phyloP scores from a whole-genome alignment of 2,329 filamentous ascomycete species.

The Sarocladium brachiariae region DNA sequence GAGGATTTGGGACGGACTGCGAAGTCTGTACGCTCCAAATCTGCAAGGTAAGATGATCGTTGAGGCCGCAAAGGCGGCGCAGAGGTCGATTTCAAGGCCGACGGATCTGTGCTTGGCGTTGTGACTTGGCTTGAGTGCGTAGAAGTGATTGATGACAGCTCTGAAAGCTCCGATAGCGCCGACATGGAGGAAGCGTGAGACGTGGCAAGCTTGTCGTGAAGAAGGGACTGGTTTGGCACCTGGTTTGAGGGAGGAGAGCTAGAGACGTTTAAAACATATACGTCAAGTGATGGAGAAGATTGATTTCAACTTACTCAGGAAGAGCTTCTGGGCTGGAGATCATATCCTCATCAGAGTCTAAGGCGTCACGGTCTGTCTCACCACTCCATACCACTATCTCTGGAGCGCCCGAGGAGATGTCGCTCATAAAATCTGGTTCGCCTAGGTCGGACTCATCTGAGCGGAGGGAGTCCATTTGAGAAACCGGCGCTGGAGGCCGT shows the following conservation, averaged over 20 bases:
- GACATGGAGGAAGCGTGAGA: conserved; percentile 49
- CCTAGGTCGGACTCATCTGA: background rate
- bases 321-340: background rate
- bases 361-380: conserved; percentile 23
- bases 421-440: background rate
- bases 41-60: conserved; percentile 11
- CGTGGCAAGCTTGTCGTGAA: conserved; percentile 7
- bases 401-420: conserved; percentile 18
- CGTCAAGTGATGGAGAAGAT: conserved; percentile 12
- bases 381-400: conserved; percentile 41
- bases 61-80: conserved; percentile 14
- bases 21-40: conserved; percentile 34
- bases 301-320: background rate
- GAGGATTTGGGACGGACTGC: conserved; percentile 71
- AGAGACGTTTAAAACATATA: background rate
- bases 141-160: conserved; percentile 47
- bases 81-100: background rate
- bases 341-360: conserved; percentile 11
- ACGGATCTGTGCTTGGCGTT: conserved; percentile 31
- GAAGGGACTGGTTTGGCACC: conserved; percentile 1
- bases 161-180: conserved; percentile 46
- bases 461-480: background rate
- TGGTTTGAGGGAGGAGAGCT: background rate
- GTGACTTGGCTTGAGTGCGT: conserved; percentile 57
- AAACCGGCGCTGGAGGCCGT: background rate